phyloP scores from a whole-genome alignment of 2,329 filamentous ascomycete species.

The Clathrospora elynae region DNA sequence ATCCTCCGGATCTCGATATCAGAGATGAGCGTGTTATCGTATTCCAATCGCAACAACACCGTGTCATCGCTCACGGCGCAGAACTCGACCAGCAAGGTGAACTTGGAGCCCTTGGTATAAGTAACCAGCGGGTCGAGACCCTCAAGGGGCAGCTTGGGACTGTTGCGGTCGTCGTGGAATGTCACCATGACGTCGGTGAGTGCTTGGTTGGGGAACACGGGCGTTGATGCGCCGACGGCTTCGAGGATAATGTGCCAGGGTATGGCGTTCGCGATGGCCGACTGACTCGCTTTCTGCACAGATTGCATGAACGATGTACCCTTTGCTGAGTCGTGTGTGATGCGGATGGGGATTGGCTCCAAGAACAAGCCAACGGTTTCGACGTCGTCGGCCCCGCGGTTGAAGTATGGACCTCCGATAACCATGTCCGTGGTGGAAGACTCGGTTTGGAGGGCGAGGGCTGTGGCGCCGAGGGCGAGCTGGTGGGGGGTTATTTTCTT shows the following conservation, averaged over 20 bases:
- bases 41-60: constrained; percentile 14
- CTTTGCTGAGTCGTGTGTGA: constrained; percentile 8
- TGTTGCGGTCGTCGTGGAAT: constrained; percentile 34
- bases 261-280: constrained; percentile 36
- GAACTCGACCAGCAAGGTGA: constrained; percentile 27
- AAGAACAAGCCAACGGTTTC: constrained; percentile 39
- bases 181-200: constrained; percentile 8
- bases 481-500: constrained; percentile 26
- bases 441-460: constrained; percentile 18
- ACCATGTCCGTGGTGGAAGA: constrained; percentile 21
- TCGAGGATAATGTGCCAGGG: constrained; percentile 31
- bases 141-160: constrained; percentile 13
- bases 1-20: constrained; percentile 2
- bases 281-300: constrained; percentile 29
- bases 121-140: constrained; percentile 12
- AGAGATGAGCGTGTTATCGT: constrained; percentile 11
- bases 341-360: constrained; percentile 37
- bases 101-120: constrained; percentile 25
- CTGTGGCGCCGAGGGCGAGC: constrained; percentile 24
- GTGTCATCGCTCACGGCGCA: constrained; percentile 5
- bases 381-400: constrained; percentile 29
- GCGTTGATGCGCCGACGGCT: constrained; percentile 16
- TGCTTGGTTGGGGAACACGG: constrained; percentile 13
- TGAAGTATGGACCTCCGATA: constrained; percentile 37
- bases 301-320: no score